Evolutionary conservation across 768 basidiomycete genomes (phyloP).

Genomic region (Trametes cingulata): DNA sequence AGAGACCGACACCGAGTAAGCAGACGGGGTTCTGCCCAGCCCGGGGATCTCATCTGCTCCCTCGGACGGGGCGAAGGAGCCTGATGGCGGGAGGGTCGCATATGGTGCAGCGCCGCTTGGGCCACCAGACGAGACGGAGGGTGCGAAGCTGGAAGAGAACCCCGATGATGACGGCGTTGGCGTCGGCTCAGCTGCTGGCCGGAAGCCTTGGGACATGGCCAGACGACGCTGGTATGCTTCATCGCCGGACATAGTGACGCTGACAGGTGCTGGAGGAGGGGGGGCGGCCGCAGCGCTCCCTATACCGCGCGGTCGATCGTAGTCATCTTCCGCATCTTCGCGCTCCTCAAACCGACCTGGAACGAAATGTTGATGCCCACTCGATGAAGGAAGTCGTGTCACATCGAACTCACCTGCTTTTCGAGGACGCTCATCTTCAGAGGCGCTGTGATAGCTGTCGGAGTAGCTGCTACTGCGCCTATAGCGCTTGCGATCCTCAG

Average conservation of each 20-base stretch:
- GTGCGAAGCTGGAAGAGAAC: neutral
- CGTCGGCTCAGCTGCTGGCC: conserved; percentile 13
- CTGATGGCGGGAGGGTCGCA: conserved; percentile 1
- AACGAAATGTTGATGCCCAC: conserved; percentile 7
- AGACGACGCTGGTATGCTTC: conserved; percentile 77
- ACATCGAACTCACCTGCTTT: conserved; percentile 56
- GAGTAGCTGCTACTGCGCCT: conserved; percentile 57
- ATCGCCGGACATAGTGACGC: conserved; percentile 63
- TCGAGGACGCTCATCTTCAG: conserved; percentile 65
- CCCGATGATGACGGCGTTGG: neutral
- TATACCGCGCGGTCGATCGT: conserved; percentile 39
- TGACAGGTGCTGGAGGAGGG: conserved; percentile 40
- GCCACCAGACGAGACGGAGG: neutral
- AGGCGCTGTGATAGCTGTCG: conserved; percentile 61
- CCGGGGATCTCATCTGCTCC: conserved; percentile 21
- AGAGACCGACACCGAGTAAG: conserved; percentile 13
- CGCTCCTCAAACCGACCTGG: conserved; percentile 46
- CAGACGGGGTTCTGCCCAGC: conserved; percentile 6
- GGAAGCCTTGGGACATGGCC: conserved; percentile 54
- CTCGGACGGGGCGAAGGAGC: conserved; percentile 13
- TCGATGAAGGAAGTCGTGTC: neutral
- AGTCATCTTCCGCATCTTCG: conserved; percentile 55
- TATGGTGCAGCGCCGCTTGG: neutral
- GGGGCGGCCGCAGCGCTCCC: conserved; percentile 22
- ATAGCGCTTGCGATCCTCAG: conserved; percentile 54